Base-by-base conservation (phyloP, 139 green algal genomes). In the Tetratostichococcus sp. region DNA sequence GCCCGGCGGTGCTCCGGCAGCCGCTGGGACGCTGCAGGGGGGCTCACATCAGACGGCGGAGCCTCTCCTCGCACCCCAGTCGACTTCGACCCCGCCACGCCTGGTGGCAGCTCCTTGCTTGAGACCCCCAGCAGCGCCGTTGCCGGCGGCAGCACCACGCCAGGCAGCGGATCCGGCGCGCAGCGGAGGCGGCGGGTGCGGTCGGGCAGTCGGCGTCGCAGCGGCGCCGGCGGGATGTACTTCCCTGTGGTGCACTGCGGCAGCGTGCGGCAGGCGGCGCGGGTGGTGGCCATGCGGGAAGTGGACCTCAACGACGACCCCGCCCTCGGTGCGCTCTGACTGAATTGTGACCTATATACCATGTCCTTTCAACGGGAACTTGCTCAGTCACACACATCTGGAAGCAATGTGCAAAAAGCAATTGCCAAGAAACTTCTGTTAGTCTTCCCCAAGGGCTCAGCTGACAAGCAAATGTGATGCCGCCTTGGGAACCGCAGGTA, bases 231-330 rank as follows among this genome's bases (percentile, higher is more conserved):
- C 17, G 50, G 50, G 17, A 2, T 62, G 4, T 91, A 89, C 77
- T 75, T 77, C 0, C 82, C 78, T 26, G 86, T 92, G 34, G 74
- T 95, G 25, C 89, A 95, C 77, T 92, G 86, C 75, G 89, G 88
- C 71, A 89, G 84, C 72, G 80, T 93, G 2, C 79, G 86, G 8
- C 90, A 95, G 84, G 76, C 83, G 35, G 90, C 90, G 16, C 72
- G 73, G 4, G 79, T 88, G 58, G 65, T 80, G 16, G 35, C n/a
- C 33, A 82, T 88, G 74, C 35, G 75, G 11, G 83, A 88, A 74
- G 30, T 87, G 21, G 30, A 33, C 2, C 58, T 25, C 0, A 2
- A 43, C 22, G 23, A 23, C n/a, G 31, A 30, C 5, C 0, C 30
- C 1, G 59, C 42, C 1, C 31, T 57, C 26, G 35, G 14, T 39